Evolutionary conservation across 2,329 filamentous ascomycete genomes (phyloP).

Genomic region (Colletotrichum graminicola): DNA sequence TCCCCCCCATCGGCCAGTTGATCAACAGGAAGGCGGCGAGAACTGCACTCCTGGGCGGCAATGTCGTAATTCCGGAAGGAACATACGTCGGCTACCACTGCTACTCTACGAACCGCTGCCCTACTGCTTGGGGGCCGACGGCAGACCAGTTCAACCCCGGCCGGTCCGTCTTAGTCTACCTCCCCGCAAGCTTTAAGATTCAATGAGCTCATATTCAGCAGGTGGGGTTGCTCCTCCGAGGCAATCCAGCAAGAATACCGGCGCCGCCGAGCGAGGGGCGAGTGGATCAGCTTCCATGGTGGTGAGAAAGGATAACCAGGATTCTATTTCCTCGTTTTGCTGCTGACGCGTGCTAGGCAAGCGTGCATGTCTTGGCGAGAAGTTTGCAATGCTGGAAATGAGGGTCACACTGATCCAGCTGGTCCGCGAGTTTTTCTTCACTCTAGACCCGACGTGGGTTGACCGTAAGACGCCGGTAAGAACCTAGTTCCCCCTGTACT

Average conservation of each 20-base stretch:
- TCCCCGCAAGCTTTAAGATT: background rate
- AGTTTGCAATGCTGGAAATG: constrained; percentile 55
- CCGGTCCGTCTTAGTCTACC: constrained; percentile 42
- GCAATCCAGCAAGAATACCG: constrained; percentile 53
- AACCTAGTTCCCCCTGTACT: background rate
- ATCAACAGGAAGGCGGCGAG: constrained; percentile 57
- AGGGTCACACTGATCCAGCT: constrained; percentile 51
- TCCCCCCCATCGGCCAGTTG: constrained; percentile 62
- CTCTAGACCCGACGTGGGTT: constrained; percentile 49
- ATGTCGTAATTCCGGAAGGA: constrained; percentile 51
- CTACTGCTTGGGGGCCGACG: constrained; percentile 49
- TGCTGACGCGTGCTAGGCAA: constrained; percentile 34
- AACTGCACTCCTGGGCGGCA: constrained; percentile 45
- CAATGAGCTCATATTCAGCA: background rate
- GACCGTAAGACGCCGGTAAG: constrained; percentile 52
- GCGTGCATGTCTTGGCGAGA: constrained; percentile 56
- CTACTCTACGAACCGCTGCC: constrained; percentile 55
- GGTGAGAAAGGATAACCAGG: constrained; percentile 41
- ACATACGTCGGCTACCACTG: constrained; percentile 57
- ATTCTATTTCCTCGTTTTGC: background rate
- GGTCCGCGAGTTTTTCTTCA: constrained; percentile 48
- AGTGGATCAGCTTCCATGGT: constrained; percentile 58
- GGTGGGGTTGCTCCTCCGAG: constrained; percentile 52
- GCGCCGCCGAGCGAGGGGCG: constrained; percentile 51
- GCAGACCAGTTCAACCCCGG: constrained; percentile 54